Percentiles rank a stretch among this genome's conserved stretches.
Conservation (phyloP, 768 basidiomycete genomes). For the Lepiota subincarnata region DNA sequence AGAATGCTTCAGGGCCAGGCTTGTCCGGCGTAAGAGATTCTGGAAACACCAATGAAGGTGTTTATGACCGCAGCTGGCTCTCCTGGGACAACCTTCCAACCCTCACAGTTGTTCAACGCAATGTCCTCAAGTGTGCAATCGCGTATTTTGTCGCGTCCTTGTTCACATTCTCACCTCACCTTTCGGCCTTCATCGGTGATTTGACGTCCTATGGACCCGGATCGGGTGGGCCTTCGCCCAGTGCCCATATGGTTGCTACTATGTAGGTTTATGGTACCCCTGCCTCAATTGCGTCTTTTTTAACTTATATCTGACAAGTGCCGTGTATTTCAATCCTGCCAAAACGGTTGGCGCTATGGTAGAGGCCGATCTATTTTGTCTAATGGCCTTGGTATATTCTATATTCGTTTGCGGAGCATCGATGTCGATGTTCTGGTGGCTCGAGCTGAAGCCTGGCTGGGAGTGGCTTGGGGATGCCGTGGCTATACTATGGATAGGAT, state of each 20-base stretch:
- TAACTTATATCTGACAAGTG: slow-evolving; percentile 35
- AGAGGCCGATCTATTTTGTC: slow-evolving; percentile 81
- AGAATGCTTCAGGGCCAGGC: neutral
- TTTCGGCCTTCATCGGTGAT: slow-evolving; percentile 68
- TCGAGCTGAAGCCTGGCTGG: slow-evolving; percentile 67
- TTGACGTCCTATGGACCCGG: slow-evolving; percentile 48
- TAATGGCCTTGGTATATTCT: slow-evolving; percentile 66
- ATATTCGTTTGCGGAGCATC: slow-evolving; percentile 70
- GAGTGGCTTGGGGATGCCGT: slow-evolving; percentile 71
- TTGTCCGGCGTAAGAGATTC: neutral
- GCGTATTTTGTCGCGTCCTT: slow-evolving; percentile 88
- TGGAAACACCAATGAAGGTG: neutral
- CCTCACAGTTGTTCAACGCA: slow-evolving; percentile 52
- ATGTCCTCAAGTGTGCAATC: slow-evolving; percentile 86
- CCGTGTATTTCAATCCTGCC: slow-evolving; percentile 90
- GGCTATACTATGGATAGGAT: slow-evolving; percentile 78
- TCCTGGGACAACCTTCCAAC: slow-evolving; percentile 23
- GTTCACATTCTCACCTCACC: slow-evolving; percentile 83
- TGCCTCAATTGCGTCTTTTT: neutral
- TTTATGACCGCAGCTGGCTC: slow-evolving; percentile 6
- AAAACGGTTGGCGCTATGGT: slow-evolving; percentile 92
- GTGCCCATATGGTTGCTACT: slow-evolving; percentile 90
- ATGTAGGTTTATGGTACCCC: slow-evolving; percentile 36
- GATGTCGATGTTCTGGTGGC: slow-evolving; percentile 76
- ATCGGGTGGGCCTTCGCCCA: slow-evolving; percentile 58